Percentiles rank a stretch among this genome's conserved stretches.
Conservation (phyloP, 169 alveolate species). For the Ophryocystis elektroscirrha region DNA sequence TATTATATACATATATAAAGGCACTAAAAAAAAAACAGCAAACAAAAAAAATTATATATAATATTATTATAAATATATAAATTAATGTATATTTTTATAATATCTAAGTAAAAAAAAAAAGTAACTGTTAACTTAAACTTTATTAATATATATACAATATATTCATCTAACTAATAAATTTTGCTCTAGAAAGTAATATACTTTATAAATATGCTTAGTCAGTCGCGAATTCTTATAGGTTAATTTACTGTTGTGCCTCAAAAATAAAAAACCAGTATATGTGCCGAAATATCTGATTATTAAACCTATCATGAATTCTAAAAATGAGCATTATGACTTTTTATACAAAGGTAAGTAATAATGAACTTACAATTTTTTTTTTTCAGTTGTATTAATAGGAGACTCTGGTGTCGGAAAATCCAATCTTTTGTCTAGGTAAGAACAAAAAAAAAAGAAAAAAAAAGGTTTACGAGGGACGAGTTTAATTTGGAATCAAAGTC, state of each 20-base stretch:
- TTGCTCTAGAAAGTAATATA: not conserved
- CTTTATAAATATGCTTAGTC: not conserved
- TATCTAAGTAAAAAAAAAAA: not conserved
- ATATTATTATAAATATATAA: not conserved
- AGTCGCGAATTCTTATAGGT: not conserved
- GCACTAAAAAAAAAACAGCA: not conserved
- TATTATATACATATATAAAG: not conserved
- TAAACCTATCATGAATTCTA: constrained; percentile 6
- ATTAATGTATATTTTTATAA: not conserved
- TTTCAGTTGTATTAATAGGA: constrained; percentile 31
- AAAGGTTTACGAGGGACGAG: constrained; percentile 72
- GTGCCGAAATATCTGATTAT: not conserved
- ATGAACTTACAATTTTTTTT: not conserved
- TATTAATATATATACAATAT: not conserved
- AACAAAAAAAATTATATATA: not conserved
- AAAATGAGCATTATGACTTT: constrained; percentile 29
- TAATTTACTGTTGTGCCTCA: not conserved
- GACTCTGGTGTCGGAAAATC: constrained; percentile 90
- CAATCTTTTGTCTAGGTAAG: constrained; percentile 58
- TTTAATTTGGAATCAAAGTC: constrained; percentile 80
- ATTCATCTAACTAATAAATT: not conserved
- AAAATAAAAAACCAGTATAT: not conserved
- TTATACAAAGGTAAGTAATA: constrained; percentile 19
- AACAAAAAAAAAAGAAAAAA: no score
- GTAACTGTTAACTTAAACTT: not conserved